Conservation (phyloP, 495 filamentous ascomycete genomes). For the Aspergillus biplanus region DNA sequence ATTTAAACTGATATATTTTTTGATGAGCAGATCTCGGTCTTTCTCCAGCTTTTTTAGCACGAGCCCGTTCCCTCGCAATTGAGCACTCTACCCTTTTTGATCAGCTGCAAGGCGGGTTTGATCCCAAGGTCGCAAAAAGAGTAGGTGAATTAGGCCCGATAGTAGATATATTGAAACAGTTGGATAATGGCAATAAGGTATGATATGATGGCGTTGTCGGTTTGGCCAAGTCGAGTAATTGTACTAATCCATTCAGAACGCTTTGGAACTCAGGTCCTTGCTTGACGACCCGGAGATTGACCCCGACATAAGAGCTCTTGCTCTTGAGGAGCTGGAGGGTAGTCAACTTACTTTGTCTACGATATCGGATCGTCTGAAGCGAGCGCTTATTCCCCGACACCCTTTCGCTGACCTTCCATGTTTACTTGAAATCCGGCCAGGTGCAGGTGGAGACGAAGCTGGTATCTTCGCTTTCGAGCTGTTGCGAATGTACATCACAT, state of each 20-base stretch:
- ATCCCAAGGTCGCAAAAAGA: conserved; percentile 72
- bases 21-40: conserved; percentile 39
- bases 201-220: background rate
- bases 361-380: conserved; percentile 67
- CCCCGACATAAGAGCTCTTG: conserved; percentile 66
- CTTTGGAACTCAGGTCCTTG: conserved; percentile 60
- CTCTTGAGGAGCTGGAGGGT: conserved; percentile 72
- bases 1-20: conserved; percentile 26
- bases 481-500: conserved; percentile 84
- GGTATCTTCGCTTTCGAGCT: conserved; percentile 86
- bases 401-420: conserved; percentile 94
- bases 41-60: conserved; percentile 62
- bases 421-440: conserved; percentile 87
- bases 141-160: conserved; percentile 76
- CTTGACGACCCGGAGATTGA: conserved; percentile 64
- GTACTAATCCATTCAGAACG: conserved; percentile 45
- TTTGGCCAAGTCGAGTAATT: background rate
- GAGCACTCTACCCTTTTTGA: conserved; percentile 70
- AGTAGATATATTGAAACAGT: conserved; percentile 69
- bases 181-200: conserved; percentile 51
- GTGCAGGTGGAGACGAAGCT: conserved; percentile 91
- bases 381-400: conserved; percentile 80
- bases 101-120: conserved; percentile 64
- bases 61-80: conserved; percentile 64
- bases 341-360: conserved; percentile 62